Evolutionary conservation across 805 yeast genomes (phyloP).

Genomic region (Lipomyces lipofer): DNA sequence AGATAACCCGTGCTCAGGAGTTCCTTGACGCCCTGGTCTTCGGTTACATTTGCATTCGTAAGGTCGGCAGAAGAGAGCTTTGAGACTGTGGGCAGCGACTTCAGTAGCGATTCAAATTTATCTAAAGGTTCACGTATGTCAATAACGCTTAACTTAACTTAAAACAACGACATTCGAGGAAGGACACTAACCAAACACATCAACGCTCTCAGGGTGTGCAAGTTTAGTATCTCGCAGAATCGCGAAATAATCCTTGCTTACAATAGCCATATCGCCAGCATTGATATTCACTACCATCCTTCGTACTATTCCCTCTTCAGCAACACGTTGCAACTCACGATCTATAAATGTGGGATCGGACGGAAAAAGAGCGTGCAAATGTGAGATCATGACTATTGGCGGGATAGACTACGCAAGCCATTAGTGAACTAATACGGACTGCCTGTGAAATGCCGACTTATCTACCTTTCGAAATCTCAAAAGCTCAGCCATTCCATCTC

Average conservation of each 20-base stretch:
- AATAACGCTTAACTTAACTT: too few species aligned
- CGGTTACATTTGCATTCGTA: conserved; percentile 22
- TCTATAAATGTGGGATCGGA: conserved; percentile 42
- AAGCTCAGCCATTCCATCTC: conserved; percentile 34
- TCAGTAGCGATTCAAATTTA: conserved; percentile 33
- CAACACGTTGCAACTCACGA: conserved; percentile 35
- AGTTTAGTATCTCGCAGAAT: not conserved
- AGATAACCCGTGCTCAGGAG: conserved; percentile 40
- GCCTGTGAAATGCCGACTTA: not conserved
- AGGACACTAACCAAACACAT: conserved; percentile 9
- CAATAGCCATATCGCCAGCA: conserved; percentile 40
- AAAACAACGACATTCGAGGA: too few species aligned
- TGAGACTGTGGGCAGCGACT: conserved; percentile 35
- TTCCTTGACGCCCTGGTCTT: conserved; percentile 19
- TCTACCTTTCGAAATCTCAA: conserved; percentile 34
- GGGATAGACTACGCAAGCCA: conserved; percentile 32
- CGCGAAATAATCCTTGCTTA: conserved; percentile 30
- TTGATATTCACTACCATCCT: conserved; percentile 37
- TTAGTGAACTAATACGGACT: not conserved
- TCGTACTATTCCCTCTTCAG: conserved; percentile 35
- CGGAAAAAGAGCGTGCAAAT: conserved; percentile 42
- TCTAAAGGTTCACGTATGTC: too few species aligned
- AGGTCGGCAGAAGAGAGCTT: conserved; percentile 36
- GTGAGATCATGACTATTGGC: conserved; percentile 38
- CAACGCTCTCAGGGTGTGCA: not conserved